Percentiles rank a stretch among this genome's conserved stretches.
Evolutionary conservation across 1,284 basidiomycete genomes (phyloP).

Genomic region (Ganoderma meredithae): DNA sequence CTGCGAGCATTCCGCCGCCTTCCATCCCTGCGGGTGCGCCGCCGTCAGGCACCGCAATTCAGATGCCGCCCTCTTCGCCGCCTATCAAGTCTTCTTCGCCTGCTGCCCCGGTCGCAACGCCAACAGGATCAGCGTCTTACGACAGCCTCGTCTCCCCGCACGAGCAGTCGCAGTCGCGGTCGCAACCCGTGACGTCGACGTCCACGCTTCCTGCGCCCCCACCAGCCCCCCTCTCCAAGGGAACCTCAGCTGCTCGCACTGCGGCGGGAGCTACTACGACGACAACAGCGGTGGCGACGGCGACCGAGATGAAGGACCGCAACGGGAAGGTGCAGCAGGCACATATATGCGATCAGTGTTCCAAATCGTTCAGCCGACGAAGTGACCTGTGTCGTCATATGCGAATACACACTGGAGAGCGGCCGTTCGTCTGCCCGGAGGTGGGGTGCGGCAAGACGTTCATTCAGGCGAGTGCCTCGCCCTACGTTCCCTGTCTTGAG

Average conservation of each 20-base stretch:
- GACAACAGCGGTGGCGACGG: constrained; percentile 27
- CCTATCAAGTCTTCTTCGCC: constrained; percentile 12
- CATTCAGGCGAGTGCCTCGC: constrained; percentile 69
- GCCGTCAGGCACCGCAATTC: constrained; percentile 9
- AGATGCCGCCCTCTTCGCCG: constrained; percentile 15
- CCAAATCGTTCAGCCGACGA: constrained; percentile 77
- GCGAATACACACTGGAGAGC: constrained; percentile 90
- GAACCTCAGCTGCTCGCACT: neutral
- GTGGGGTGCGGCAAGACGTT: constrained; percentile 83
- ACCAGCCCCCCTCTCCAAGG: neutral
- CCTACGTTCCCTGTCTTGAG: neutral
- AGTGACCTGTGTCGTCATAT: constrained; percentile 83
- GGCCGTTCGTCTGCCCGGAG: constrained; percentile 79
- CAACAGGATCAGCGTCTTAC: constrained; percentile 21
- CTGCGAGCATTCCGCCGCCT: constrained; percentile 19
- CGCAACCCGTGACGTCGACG: constrained; percentile 56
- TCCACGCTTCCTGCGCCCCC: constrained; percentile 45
- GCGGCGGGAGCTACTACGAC: constrained; percentile 17
- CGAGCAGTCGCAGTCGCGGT: constrained; percentile 51
- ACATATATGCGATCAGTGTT: constrained; percentile 69
- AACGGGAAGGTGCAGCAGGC: constrained; percentile 41
- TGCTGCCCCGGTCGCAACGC: neutral
- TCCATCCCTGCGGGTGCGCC: constrained; percentile 1
- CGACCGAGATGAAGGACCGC: constrained; percentile 36
- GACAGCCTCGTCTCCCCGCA: constrained; percentile 7